Evolutionary conservation across 2,329 filamentous ascomycete species (phyloP).

Genomic region (Nannizziopsis barbatae): DNA sequence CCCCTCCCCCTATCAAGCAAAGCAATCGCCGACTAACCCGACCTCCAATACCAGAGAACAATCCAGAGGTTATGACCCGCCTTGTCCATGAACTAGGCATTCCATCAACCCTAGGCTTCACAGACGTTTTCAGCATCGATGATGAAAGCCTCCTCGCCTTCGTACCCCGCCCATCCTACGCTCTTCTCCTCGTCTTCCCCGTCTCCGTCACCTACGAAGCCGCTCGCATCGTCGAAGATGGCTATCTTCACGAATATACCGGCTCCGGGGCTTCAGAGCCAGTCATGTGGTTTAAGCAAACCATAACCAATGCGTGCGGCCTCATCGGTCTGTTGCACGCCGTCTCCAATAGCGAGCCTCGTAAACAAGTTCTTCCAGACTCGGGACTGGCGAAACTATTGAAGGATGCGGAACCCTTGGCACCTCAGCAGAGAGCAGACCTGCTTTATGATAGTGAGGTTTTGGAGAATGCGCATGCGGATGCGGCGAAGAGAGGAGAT

Average conservation of each 20-base stretch:
- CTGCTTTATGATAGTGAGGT: conserved; percentile 65
- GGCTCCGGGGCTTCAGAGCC: conserved; percentile 59
- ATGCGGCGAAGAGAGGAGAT: conserved; percentile 65
- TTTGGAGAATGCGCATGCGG: conserved; percentile 66
- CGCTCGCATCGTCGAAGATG: conserved; percentile 64
- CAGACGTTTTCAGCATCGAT: conserved; percentile 85
- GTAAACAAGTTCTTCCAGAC: conserved; percentile 46
- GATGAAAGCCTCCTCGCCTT: conserved; percentile 76
- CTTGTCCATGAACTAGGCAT: conserved; percentile 78
- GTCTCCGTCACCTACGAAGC: conserved; percentile 68
- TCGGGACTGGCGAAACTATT: conserved; percentile 48
- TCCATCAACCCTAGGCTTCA: conserved; percentile 61
- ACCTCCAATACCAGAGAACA: conserved; percentile 45
- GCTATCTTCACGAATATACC: conserved; percentile 49
- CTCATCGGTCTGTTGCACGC: conserved; percentile 80
- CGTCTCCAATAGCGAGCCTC: conserved; percentile 62
- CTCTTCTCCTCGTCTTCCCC: conserved; percentile 86
- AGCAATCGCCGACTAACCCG: not conserved
- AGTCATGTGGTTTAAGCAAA: conserved; percentile 90
- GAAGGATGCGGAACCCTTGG: conserved; percentile 56
- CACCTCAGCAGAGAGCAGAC: conserved; percentile 54
- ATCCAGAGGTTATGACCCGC: conserved; percentile 77
- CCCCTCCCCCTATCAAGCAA: not conserved
- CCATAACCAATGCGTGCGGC: conserved; percentile 86
- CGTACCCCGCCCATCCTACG: conserved; percentile 76